Evolutionary conservation across 805 yeast genomes (phyloP).

Genomic region (Myxozyma sirexii): DNA sequence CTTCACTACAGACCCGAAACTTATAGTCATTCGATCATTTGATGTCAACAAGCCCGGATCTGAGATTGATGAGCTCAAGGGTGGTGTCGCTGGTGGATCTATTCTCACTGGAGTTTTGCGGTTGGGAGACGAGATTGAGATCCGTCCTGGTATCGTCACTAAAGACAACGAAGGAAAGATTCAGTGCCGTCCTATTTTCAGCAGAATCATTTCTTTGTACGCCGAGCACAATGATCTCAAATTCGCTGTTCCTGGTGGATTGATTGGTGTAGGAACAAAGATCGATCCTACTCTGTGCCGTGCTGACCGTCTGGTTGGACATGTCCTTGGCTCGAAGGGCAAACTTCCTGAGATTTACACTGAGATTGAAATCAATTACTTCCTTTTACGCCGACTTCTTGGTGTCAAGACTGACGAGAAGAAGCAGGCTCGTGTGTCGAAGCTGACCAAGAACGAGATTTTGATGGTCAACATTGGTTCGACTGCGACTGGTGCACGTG

Average conservation of each 20-base stretch:
- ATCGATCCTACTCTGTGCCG: conserved; percentile 99
- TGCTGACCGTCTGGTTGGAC: conserved; percentile 99
- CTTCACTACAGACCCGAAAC: conserved; percentile 88
- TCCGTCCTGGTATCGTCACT: conserved; percentile 98
- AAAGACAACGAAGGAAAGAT: conserved; percentile 86
- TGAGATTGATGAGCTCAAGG: conserved; percentile 93
- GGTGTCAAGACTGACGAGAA: conserved; percentile 88
- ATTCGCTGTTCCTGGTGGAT: conserved; percentile 99
- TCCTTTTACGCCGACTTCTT: conserved; percentile 90
- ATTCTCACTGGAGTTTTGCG: conserved; percentile 95
- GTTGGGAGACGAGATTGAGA: conserved; percentile 97
- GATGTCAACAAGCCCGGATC: conserved; percentile 99
- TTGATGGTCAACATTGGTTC: conserved; percentile 99
- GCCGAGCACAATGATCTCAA: conserved; percentile 98
- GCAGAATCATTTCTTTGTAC: conserved; percentile 88
- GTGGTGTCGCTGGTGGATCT: conserved; percentile 99
- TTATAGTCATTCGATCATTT: conserved; percentile 96
- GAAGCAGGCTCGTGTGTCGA: conserved; percentile 95
- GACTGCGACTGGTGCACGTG: conserved; percentile 99
- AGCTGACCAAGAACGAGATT: conserved; percentile 90
- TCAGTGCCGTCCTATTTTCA: conserved; percentile 93
- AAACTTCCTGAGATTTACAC: conserved; percentile 94
- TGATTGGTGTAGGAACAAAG: conserved; percentile 98
- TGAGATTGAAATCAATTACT: conserved; percentile 96
- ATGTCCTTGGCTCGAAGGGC: conserved; percentile 97